Conservation (phyloP, 2,329 filamentous ascomycete genomes). For the Diaporthe sp. region DNA sequence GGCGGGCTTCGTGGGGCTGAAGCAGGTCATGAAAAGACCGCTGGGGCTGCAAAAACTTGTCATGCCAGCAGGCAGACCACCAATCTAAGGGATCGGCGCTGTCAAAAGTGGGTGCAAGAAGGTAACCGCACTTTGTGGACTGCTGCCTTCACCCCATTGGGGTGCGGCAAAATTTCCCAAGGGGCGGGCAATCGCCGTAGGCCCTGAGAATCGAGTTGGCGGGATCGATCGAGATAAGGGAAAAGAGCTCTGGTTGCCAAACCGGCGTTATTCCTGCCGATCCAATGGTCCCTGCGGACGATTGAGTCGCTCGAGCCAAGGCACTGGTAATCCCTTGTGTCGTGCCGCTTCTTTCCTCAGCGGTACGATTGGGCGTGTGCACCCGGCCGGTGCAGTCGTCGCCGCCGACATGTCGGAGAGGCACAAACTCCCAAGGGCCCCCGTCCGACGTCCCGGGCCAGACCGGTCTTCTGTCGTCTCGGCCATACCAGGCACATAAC, state of each 20-base stretch:
- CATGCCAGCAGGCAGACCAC: neutral
- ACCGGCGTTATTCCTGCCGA: neutral
- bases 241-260: neutral
- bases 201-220: conserved; percentile 20
- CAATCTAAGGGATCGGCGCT: conserved; percentile 11
- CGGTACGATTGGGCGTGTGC: neutral
- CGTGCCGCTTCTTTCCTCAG: neutral
- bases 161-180: neutral
- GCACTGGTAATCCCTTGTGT: neutral
- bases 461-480: neutral
- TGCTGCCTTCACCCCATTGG: neutral
- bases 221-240: conserved; percentile 31
- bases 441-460: neutral
- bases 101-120: conserved; percentile 8
- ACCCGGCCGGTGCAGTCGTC: neutral
- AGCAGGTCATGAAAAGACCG: neutral
- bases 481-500: neutral
- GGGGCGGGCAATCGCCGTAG: neutral
- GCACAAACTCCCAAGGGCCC: neutral
- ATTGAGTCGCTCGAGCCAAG: neutral
- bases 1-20: neutral
- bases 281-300: neutral
- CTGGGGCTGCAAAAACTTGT: neutral
- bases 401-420: neutral
- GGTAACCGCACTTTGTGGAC: neutral